A percentile compares a stretch with the other conserved stretches of the same genome.
phyloP scores from a whole-genome alignment of 306 rosid species.

The Quercus glauca region DNA sequence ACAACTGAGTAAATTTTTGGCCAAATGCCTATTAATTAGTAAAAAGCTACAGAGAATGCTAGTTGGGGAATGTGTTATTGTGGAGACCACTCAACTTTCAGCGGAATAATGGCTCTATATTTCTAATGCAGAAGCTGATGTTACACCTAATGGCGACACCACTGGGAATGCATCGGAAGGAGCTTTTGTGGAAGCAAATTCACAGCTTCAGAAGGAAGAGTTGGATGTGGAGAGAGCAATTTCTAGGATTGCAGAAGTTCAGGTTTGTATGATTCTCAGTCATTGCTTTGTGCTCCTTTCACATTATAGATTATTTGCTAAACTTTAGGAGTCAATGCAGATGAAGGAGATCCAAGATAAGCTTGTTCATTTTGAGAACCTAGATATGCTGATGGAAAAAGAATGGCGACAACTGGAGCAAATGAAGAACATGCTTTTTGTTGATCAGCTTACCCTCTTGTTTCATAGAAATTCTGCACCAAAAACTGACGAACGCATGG shows the following conservation, averaged over 20 bases:
- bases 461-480: slow-evolving; percentile 35
- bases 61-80: neutral
- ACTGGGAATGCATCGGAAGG: slow-evolving; percentile 28
- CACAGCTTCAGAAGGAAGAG: slow-evolving; percentile 61
- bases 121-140: slow-evolving; percentile 48
- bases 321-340: slow-evolving; percentile 36
- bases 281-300: neutral
- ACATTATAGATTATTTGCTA: slow-evolving; percentile 12
- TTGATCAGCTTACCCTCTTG: slow-evolving; percentile 68
- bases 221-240: slow-evolving; percentile 63
- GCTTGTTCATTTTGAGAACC: slow-evolving; percentile 53
- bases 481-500: slow-evolving; percentile 27
- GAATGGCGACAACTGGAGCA: slow-evolving; percentile 72
- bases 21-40: neutral
- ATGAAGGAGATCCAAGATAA: slow-evolving; percentile 73
- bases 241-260: slow-evolving; percentile 54
- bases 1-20: neutral
- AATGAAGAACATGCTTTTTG: slow-evolving; percentile 59
- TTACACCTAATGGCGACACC: slow-evolving; percentile 36
- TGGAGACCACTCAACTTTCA: slow-evolving; percentile 3
- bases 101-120: slow-evolving; percentile 17
- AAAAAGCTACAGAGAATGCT: neutral
- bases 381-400: slow-evolving; percentile 76
- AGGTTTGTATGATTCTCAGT: slow-evolving; percentile 37
- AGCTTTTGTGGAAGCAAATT: slow-evolving; percentile 49